Percentiles rank a stretch among this genome's conserved stretches.
phyloP scores from a whole-genome alignment of 208 protist genomes.

The Leishmania braziliensis region DNA sequence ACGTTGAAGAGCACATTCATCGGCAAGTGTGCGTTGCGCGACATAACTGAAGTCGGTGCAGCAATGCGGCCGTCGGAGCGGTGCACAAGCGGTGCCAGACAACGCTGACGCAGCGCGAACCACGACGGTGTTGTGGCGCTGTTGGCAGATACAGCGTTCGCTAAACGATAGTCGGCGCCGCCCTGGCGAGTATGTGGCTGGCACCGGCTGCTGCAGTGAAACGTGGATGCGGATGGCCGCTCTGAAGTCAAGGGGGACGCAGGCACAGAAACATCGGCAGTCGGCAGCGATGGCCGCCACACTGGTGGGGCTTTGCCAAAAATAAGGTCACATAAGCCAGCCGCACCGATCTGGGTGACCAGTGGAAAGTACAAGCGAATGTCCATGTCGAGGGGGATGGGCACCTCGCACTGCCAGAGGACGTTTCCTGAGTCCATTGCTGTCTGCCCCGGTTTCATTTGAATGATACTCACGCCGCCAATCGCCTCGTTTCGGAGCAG shows the following conservation, averaged over 20 bases:
- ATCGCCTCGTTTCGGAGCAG: slow-evolving; percentile 69
- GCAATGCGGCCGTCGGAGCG: not conserved
- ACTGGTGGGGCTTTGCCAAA: slow-evolving; percentile 50
- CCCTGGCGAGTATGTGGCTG: not conserved
- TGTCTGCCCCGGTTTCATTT: slow-evolving; percentile 50
- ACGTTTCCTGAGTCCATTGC: slow-evolving; percentile 83
- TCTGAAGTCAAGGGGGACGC: not conserved
- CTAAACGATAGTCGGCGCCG: not conserved
- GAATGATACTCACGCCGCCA: slow-evolving; percentile 80
- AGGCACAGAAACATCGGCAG: not conserved
- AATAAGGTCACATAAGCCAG: slow-evolving; percentile 72
- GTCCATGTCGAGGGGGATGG: slow-evolving; percentile 67
- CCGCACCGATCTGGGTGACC: slow-evolving; percentile 69
- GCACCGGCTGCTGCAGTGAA: not conserved
- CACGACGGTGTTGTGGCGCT: slow-evolving; percentile 14
- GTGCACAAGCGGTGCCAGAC: slow-evolving; percentile 21
- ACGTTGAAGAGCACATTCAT: not conserved
- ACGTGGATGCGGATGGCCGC: not conserved
- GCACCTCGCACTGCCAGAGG: slow-evolving; percentile 74
- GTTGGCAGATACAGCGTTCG: not conserved
- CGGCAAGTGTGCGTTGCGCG: not conserved
- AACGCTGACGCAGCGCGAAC: slow-evolving; percentile 15
- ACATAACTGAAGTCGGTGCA: not conserved
- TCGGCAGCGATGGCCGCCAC: not conserved
- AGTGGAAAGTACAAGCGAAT: slow-evolving; percentile 85